Base-by-base conservation (phyloP, 73 alveolate species). In the Durusdinium trenchii region DNA sequence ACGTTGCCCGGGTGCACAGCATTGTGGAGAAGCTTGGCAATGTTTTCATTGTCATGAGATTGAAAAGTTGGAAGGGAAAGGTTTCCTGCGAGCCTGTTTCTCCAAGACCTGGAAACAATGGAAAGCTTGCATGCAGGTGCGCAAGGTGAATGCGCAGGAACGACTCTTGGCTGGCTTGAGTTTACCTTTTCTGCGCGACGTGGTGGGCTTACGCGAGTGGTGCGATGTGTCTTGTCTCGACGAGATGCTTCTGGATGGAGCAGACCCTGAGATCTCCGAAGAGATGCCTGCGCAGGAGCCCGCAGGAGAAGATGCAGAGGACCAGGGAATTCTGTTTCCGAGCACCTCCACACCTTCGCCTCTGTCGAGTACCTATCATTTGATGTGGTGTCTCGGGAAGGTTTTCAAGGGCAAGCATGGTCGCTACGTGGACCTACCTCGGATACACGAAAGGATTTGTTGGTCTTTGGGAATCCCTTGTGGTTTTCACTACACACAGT, bases 1-100 rank as follows among this genome's bases (percentile, higher is more conserved):
- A n/a, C n/a, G n/a, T n/a, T n/a, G n/a, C n/a, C n/a, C 10, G 38
- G 64, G 23, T 35, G 73, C 57, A 28, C 92, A 2, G 92, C n/a
- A 0, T 3, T 82, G 92, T 16, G 73, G 35, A 12, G 73, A 82
- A 4, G 36, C 92, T 47, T 48, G 92, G 47, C 3, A n/a, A 47
- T 81, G 91, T 40, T 81, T 81, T n/a, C n/a, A n/a, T n/a, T 81
- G 91, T 46, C 91, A 82, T 26, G 47, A 26, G 14, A 23, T 47
- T 3, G 67, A 45, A 9, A 7, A 28, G 73, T 20, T 3, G 32
- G 71, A 48, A 43, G 67, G 47, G 18, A 23, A 45, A 6, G 57
- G 52, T 28, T 2, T 47, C 38, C 10, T 46, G 14, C 57, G 54
- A 6, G 16, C 47, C 57, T 18, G 91, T 4, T 81, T 46, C 69